Conservation (phyloP, 208 protist species). For the Leishmania guyanensis region DNA sequence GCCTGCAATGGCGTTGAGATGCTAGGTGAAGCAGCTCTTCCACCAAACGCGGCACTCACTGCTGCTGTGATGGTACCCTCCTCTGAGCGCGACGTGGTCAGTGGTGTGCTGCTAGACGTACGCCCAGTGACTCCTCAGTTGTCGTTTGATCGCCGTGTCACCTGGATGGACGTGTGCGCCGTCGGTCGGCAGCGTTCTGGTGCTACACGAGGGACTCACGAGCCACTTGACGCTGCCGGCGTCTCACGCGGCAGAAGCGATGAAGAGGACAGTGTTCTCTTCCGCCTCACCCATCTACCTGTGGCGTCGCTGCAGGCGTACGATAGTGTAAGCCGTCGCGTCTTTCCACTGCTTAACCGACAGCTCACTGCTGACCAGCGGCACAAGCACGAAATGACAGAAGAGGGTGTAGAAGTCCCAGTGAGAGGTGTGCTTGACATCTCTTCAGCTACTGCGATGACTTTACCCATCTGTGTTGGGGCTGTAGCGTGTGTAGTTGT, state of each 20-base stretch:
- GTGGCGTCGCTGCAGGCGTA: constrained; percentile 26
- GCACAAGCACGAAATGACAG: neutral
- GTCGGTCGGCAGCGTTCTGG: constrained; percentile 17
- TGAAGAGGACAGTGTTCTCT: constrained; percentile 15
- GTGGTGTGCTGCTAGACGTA: constrained; percentile 32
- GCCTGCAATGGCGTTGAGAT: neutral
- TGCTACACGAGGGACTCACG: neutral
- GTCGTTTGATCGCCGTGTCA: constrained; percentile 18
- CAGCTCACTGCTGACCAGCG: neutral
- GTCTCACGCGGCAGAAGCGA: neutral
- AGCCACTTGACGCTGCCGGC: neutral
- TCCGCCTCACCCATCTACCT: constrained; percentile 23
- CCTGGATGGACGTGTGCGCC: constrained; percentile 38
- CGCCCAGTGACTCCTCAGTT: constrained; percentile 26
- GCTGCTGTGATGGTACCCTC: constrained; percentile 4
- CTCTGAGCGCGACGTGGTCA: neutral
- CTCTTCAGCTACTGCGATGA: neutral
- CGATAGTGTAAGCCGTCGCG: constrained; percentile 18
- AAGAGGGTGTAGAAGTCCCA: neutral
- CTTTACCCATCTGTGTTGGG: constrained; percentile 2
- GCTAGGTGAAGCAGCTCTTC: neutral
- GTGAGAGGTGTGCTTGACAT: neutral
- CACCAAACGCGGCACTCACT: constrained; percentile 19
- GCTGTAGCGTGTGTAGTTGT: neutral
- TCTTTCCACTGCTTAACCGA: constrained; percentile 35